These are phyloP conservation scores for Saccharomycopsis sp. DNA, from an alignment of 805 yeast species.

Conservation along the genomic window DNA sequence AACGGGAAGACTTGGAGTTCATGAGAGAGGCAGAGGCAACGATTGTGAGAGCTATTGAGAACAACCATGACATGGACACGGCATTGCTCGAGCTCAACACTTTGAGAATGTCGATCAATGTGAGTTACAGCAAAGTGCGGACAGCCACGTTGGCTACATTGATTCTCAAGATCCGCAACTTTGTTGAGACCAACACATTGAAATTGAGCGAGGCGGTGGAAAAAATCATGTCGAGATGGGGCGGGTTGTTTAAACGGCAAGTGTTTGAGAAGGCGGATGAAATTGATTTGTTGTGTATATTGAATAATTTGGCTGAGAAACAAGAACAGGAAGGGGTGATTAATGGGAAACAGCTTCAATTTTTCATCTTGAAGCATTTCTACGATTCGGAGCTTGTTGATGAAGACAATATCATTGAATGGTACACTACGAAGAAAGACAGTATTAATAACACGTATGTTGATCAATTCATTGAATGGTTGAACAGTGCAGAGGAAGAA, in stretches of 20 bases:
- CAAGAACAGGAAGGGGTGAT: constrained; percentile 23
- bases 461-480: constrained; percentile 79
- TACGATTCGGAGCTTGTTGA: constrained; percentile 80
- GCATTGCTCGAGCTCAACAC: constrained; percentile 91
- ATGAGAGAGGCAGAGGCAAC: constrained; percentile 89
- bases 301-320: constrained; percentile 30
- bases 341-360: constrained; percentile 38
- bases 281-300: constrained; percentile 53
- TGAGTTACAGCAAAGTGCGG: constrained; percentile 88
- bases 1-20: constrained; percentile 66
- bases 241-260: constrained; percentile 72
- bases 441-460: constrained; percentile 49
- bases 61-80: constrained; percentile 89
- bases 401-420: constrained; percentile 68
- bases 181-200: constrained; percentile 69
- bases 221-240: constrained; percentile 78
- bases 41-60: constrained; percentile 83
- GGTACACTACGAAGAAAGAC: constrained; percentile 50
- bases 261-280: constrained; percentile 78
- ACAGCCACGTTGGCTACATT: constrained; percentile 72
- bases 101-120: constrained; percentile 95
- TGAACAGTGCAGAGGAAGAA: constrained; percentile 69
- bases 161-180: constrained; percentile 60
- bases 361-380: constrained; percentile 48
- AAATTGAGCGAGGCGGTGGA: constrained; percentile 69